Conservation (phyloP, 345 rosid genomes). For the Litchi chinensis region DNA sequence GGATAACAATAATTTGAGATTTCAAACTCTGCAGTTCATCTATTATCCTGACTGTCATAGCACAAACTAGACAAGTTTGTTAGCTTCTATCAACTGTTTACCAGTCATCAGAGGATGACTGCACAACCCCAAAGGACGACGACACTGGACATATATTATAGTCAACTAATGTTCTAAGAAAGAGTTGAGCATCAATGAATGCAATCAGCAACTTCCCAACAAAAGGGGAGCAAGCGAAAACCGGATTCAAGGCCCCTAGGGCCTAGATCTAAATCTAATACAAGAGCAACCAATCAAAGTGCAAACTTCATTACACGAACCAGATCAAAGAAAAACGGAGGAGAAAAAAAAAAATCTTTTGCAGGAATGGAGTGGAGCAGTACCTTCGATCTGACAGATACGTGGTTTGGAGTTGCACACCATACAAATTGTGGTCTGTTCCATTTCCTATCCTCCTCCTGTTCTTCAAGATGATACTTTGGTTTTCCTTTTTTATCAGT, state of each 20-base stretch:
- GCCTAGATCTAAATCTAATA: neutral
- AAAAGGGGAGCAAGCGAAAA: neutral
- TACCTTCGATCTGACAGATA: no score
- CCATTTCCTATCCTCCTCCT: no score
- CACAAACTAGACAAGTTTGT: conserved; percentile 26
- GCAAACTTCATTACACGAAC: no score
- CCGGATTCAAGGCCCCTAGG: no score
- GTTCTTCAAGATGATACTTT: no score
- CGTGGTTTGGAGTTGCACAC: no score
- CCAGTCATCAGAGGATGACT: neutral
- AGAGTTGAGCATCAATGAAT: neutral
- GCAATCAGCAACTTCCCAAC: neutral
- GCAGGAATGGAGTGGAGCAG: no score
- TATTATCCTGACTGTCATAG: conserved; percentile 86
- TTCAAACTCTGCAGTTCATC: conserved; percentile 98
- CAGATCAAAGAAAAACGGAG: no score
- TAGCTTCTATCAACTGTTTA: conserved; percentile 12
- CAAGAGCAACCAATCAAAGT: neutral
- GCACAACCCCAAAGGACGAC: neutral
- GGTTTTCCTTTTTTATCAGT: no score
- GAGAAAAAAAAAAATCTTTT: no score
- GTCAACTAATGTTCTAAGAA: no score
- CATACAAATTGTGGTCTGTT: no score
- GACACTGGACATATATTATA: neutral
- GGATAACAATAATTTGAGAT: conserved; percentile 85